phyloP scores from a whole-genome alignment of 2,329 filamentous ascomycete genomes.

The Claviceps spartinae region DNA sequence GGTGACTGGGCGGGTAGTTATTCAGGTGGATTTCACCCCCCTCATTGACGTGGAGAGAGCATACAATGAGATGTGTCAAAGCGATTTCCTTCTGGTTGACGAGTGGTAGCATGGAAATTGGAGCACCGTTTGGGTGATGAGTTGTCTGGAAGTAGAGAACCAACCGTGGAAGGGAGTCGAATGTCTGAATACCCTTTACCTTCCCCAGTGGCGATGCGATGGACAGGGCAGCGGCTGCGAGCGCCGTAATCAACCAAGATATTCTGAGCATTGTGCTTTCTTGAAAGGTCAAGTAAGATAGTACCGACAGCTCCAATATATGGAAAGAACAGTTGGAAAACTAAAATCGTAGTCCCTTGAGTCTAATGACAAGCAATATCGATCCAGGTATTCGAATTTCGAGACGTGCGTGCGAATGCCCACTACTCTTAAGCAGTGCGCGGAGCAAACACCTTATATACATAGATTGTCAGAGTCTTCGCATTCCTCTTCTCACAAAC shows the following conservation, averaged over 20 bases:
- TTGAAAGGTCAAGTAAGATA: neutral
- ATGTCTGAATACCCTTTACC: neutral
- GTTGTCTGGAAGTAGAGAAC: neutral
- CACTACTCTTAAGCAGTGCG: neutral
- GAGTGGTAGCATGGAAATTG: conserved; percentile 35
- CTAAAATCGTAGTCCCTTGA: neutral
- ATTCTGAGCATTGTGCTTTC: neutral
- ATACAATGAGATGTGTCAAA: conserved; percentile 67
- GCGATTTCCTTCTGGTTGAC: conserved; percentile 27
- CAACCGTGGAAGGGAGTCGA: neutral
- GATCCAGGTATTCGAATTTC: neutral
- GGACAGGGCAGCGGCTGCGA: neutral
- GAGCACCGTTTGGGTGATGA: conserved; percentile 24
- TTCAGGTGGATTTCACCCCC: conserved; percentile 58
- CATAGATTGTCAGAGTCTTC: neutral
- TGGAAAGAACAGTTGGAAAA: neutral
- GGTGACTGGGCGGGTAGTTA: conserved; percentile 52
- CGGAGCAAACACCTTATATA: neutral
- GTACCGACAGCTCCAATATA: neutral
- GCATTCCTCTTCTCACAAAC: neutral
- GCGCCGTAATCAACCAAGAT: neutral
- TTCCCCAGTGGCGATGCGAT: neutral
- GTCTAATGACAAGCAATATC: neutral
- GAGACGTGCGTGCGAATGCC: neutral
- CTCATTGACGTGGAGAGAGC: conserved; percentile 67